Evolutionary conservation across 2,329 filamentous ascomycete genomes (phyloP), one percentile per base, ranked within the genome.

Genomic region (Bimuria novae-zelandiae): DNA sequence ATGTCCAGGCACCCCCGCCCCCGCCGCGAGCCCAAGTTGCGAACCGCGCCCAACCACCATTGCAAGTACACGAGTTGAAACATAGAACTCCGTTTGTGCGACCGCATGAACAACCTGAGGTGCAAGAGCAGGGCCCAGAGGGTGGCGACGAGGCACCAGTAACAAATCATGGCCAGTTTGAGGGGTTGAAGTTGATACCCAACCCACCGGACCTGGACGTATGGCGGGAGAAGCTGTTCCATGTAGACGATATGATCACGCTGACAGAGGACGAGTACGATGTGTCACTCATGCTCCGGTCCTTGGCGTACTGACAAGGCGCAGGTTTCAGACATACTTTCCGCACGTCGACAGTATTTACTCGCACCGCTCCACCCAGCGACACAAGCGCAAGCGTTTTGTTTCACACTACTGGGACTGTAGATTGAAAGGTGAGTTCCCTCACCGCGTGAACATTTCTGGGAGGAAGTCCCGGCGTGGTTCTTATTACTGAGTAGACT

Each of bases 361-460:
- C 75, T 92, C 89, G 22, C 89, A 92, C 75, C 87, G 89, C 56
- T 92, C 89, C 1, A 92, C 89, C 2, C 89, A 92, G 69, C 82
- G 81, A 49, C 91, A 92, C 73, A 92, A 92, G 76, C 86, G 87
- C 64, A 90, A 90, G 63, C 86, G 88, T n/a, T 90, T 92, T 61
- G 81, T 91, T 49, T 90, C 88, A 1, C 89, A 92, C 73, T 93
- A 92, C 73, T 92, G 88, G 86, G 89, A 92, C 74, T 93, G 89
- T 66, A 84, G 89, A 29, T 82, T 92, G 66, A 92, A 92, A 74
- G 89, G 89, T n/a, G n/a, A n/a, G n/a, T n/a, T n/a, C n/a, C n/a
- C n/a, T n/a, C n/a, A n/a, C n/a, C n/a, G n/a, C n/a, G n/a, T n/a
- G n/a, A n/a, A n/a, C n/a, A n/a, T n/a, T n/a, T n/a, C n/a, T n/a